phyloP scores from a whole-genome alignment of 2,329 filamentous ascomycete species.

The Trichoderma aggressivum region DNA sequence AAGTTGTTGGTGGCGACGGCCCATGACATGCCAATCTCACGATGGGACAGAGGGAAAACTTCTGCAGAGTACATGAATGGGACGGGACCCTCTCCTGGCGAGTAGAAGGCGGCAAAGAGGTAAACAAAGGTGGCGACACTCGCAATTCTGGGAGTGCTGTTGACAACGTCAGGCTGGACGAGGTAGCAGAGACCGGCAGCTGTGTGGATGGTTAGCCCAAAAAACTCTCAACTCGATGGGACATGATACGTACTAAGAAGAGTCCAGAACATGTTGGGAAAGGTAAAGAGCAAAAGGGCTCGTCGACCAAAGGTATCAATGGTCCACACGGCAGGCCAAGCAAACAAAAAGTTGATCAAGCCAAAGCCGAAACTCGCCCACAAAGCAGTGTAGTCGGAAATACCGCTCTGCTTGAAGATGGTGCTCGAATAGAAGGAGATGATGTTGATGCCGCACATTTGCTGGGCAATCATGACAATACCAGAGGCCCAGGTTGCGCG shows the following conservation, averaged over 20 bases:
- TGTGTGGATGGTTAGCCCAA: conserved; percentile 16
- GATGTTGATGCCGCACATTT: conserved; percentile 57
- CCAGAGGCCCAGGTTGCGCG: conserved; percentile 64
- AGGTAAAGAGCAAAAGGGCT: conserved; percentile 57
- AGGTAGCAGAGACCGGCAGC: conserved; percentile 35
- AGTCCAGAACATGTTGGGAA: conserved; percentile 62
- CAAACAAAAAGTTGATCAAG: conserved; percentile 60
- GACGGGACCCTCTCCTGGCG: conserved; percentile 61
- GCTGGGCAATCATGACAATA: conserved; percentile 65
- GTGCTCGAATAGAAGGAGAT: conserved; percentile 49
- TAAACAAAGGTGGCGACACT: conserved; percentile 59
- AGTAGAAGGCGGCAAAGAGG: conserved; percentile 62
- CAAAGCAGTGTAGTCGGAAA: conserved; percentile 37
- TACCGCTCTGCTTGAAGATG: conserved; percentile 44
- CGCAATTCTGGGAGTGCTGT: conserved; percentile 45
- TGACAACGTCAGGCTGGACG: conserved; percentile 29
- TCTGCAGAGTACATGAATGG: conserved; percentile 64
- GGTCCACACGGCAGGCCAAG: conserved; percentile 59
- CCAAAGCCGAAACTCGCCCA: conserved; percentile 45
- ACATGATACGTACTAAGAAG: conserved; percentile 36
- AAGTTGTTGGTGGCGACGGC: conserved; percentile 44
- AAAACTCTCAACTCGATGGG: neutral
- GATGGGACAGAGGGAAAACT: conserved; percentile 63
- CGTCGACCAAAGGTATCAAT: conserved; percentile 64
- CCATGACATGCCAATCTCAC: conserved; percentile 65